Conservation (phyloP, 2,329 filamentous ascomycete genomes). For the Gaeumannomyces sp. region DNA sequence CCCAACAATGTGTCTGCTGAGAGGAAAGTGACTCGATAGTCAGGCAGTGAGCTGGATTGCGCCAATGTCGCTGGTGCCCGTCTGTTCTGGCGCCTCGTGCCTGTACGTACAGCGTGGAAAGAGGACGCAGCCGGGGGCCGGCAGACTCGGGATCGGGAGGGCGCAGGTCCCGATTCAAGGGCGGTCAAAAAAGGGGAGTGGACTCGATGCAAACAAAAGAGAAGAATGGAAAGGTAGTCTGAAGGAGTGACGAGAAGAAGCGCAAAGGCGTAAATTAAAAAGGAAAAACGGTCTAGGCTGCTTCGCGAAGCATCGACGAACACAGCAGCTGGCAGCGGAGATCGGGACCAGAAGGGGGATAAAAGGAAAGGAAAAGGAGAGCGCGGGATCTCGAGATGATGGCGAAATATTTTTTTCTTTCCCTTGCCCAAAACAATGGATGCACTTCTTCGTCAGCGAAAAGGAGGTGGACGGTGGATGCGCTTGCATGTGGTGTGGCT, state of each 20-base stretch:
- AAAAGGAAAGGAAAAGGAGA: constrained; percentile 17
- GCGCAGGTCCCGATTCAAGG: neutral
- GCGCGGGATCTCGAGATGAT: constrained; percentile 10
- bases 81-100: neutral
- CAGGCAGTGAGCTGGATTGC: neutral
- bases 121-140: neutral
- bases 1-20: neutral
- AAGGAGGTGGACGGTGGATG: constrained; percentile 2
- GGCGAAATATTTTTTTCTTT: neutral
- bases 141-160: neutral
- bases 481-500: constrained; percentile 1
- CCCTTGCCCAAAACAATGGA: neutral
- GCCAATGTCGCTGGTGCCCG: neutral
- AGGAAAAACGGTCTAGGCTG: constrained; percentile 21
- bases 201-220: constrained; percentile 15
- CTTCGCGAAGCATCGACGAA: constrained; percentile 12
- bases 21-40: no score
- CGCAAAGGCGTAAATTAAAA: constrained; percentile 25
- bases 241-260: constrained; percentile 37
- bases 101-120: neutral
- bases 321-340: constrained; percentile 18
- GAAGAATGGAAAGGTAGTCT: constrained; percentile 23
- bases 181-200: neutral
- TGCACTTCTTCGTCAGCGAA: neutral
- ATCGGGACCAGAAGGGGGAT: constrained; percentile 5